Conservation (phyloP, 345 rosid species). For the Syzygium aqueum region DNA sequence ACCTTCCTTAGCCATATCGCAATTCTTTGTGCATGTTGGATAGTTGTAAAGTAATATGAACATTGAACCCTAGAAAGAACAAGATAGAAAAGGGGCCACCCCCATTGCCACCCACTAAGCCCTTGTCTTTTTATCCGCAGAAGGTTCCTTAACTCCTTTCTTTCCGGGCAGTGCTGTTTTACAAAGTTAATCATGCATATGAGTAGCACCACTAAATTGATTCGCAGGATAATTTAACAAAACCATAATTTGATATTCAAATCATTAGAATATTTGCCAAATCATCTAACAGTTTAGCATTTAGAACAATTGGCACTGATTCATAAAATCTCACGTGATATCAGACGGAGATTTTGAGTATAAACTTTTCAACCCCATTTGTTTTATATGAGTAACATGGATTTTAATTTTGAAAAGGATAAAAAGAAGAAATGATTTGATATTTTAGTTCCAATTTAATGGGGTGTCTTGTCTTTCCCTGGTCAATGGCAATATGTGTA, state of each 20-base stretch:
- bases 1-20: neutral
- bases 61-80: neutral
- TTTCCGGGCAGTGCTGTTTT: neutral
- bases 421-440: neutral
- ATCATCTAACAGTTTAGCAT: neutral
- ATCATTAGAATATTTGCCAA: neutral
- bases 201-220: neutral
- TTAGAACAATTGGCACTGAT: neutral
- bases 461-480: neutral
- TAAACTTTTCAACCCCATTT: too few species aligned
- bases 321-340: neutral
- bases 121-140: neutral
- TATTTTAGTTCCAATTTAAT: conserved; percentile 8
- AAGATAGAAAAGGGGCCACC: neutral
- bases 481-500: neutral
- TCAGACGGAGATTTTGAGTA: too few species aligned
- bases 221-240: neutral
- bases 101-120: neutral
- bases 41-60: neutral
- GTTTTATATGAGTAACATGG: neutral
- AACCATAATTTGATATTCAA: neutral
- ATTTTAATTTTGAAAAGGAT: neutral
- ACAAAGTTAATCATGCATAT: neutral
- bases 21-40: neutral
- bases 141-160: neutral